Base-by-base conservation (phyloP, 2,329 filamentous ascomycete genomes). In the Mycogone perniciosa region DNA sequence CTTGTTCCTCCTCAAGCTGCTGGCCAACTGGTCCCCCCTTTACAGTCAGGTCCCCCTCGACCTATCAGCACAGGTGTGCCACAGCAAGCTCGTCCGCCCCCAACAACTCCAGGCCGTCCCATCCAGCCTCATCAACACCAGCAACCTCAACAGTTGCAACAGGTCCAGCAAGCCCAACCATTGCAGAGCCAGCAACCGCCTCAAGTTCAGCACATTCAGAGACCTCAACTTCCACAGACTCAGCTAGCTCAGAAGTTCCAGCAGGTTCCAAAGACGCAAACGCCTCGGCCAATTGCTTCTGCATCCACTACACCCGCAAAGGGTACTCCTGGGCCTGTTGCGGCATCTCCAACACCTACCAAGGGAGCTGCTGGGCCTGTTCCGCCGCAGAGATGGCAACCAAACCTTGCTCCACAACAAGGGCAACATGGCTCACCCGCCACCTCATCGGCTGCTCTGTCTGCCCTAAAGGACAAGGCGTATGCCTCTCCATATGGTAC, bases 1-100 rank as follows among this genome's bases (percentile, higher is more conserved):
- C 59, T 67, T 39, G 63, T 63, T 20, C 64, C 65, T 20, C 65
- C 69, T 41, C 71, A 72, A 47, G 55, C 61, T 45, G 54, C 65
- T 31, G 64, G 65, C 2, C 69, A 73, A 33, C 55, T 66, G 46
- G 63, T 64, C 9, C 60, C 69, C 5, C 64, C 68, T 4, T 31
- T 67, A 9, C 70, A 71, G 35, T 64, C 67, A 11, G 66, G 63
- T 4, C 63, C 65, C 13, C 60, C 62, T 35, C 61, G 62, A 20
- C 54, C 56, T 40, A 44, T 51, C n/a, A 55, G 54, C 10, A 60
- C 61, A 31, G 54, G 55, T 27, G 56, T 52, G 13, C 53, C 57
- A 39, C 62, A 61, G 11, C 65, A 63, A 44, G 53, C 53, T 49
- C 62, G 66, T 8, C 62, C 64, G 26, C 54, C 65, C 7, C 62